Conservation (phyloP, 2,329 filamentous ascomycete genomes). For the Basipetospora sp. region DNA sequence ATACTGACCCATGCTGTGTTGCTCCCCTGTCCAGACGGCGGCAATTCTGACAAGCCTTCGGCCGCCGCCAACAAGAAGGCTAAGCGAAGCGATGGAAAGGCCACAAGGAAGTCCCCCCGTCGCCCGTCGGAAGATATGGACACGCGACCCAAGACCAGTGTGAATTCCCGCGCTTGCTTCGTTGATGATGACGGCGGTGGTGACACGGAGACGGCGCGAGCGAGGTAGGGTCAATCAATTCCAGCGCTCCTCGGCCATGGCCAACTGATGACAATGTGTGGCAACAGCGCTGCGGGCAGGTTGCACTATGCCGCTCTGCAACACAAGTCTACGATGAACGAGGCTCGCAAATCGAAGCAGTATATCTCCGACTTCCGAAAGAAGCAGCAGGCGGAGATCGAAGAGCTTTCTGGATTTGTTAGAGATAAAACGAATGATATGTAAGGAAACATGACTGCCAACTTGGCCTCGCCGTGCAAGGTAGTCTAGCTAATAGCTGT, state of each 20-base stretch:
- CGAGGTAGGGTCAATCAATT: neutral
- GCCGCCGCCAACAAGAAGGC: slow-evolving; percentile 4
- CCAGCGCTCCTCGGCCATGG: no score
- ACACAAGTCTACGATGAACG: slow-evolving; percentile 1
- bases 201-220: neutral
- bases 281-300: neutral
- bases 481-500: neutral
- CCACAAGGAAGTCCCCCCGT: neutral
- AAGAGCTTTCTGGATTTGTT: neutral
- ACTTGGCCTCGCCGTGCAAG: no score
- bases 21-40: neutral
- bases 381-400: neutral
- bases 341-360: neutral
- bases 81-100: slow-evolving; percentile 1
- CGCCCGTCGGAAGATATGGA: neutral
- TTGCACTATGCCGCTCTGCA: neutral
- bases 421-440: neutral
- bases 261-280: neutral
- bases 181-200: neutral
- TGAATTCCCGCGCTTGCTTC: no score
- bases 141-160: neutral
- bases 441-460: no score
- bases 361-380: slow-evolving; percentile 2
- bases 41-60: neutral
- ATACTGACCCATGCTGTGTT: neutral